These are phyloP conservation scores for Talaromyces rugulosus DNA, from an alignment of 2,329 filamentous ascomycete species.

Conservation along the genomic window DNA sequence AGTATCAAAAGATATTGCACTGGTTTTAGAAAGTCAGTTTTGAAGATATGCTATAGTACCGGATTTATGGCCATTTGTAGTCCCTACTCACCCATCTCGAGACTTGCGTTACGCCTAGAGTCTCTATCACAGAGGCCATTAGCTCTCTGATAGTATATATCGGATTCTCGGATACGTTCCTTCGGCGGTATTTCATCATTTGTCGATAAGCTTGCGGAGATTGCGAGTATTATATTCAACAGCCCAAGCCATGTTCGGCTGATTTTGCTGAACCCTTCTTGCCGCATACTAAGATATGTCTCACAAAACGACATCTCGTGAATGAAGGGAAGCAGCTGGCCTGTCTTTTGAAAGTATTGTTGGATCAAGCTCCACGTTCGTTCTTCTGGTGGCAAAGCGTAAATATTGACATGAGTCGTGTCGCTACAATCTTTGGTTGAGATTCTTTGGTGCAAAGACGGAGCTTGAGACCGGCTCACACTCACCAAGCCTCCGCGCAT, in stretches of 20 bases:
- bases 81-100: constrained; percentile 39
- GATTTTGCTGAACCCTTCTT: constrained; percentile 29
- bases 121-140: constrained; percentile 41
- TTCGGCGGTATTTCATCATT: constrained; percentile 26
- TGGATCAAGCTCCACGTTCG: constrained; percentile 27
- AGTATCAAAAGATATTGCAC: constrained; percentile 50
- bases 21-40: constrained; percentile 10
- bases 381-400: constrained; percentile 26
- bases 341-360: constrained; percentile 35
- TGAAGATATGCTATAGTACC: background rate
- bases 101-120: constrained; percentile 37
- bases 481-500: background rate
- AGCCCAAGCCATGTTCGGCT: constrained; percentile 49
- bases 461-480: background rate
- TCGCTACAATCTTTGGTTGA: background rate
- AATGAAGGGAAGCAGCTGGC: constrained; percentile 38
- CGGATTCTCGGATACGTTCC: constrained; percentile 37
- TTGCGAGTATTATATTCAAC: constrained; percentile 49
- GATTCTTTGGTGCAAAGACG: background rate
- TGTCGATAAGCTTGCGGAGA: constrained; percentile 39
- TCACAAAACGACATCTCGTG: constrained; percentile 32
- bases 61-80: background rate
- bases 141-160: constrained; percentile 45
- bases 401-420: constrained; percentile 21
- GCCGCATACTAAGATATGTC: constrained; percentile 29